Conservation (phyloP, 1,284 basidiomycete genomes). For the Volvariella surrecta region DNA sequence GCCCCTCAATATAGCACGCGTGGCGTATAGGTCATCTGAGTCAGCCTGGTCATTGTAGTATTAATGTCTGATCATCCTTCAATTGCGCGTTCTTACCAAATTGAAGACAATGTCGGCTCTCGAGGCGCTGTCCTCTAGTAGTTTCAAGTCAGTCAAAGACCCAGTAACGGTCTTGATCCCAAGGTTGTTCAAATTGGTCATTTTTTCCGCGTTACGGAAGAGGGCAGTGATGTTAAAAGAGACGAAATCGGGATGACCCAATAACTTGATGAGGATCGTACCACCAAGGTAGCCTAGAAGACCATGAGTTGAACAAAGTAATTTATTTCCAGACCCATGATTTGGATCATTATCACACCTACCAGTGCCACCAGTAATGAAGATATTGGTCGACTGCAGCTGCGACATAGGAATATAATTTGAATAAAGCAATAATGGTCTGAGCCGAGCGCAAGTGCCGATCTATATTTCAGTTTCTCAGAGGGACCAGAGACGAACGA, state of each 20-base stretch:
- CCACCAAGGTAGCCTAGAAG: conserved; percentile 39
- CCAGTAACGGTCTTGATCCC: conserved; percentile 30
- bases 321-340: too few species aligned
- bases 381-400: too few species aligned
- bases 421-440: too few species aligned
- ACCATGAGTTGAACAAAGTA: too few species aligned
- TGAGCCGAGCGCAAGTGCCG: too few species aligned
- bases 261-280: conserved; percentile 29
- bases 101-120: conserved; percentile 25
- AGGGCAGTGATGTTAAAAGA: conserved; percentile 29
- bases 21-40: conserved; percentile 28
- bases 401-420: too few species aligned
- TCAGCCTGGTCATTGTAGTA: conserved; percentile 37
- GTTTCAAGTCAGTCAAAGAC: conserved; percentile 25
- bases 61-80: too few species aligned
- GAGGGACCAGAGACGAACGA: too few species aligned
- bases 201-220: conserved; percentile 31
- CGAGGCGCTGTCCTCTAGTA: conserved; percentile 19
- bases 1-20: too few species aligned
- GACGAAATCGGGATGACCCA: conserved; percentile 24
- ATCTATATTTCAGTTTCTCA: too few species aligned
- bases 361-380: conserved; percentile 16
- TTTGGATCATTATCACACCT: too few species aligned
- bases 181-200: conserved; percentile 24
- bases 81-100: conserved; percentile 21